Evolutionary conservation across 176 grass and related monocot species (phyloP), one percentile per base, ranked within the genome.

Genomic region (Zoysia pacifica): DNA sequence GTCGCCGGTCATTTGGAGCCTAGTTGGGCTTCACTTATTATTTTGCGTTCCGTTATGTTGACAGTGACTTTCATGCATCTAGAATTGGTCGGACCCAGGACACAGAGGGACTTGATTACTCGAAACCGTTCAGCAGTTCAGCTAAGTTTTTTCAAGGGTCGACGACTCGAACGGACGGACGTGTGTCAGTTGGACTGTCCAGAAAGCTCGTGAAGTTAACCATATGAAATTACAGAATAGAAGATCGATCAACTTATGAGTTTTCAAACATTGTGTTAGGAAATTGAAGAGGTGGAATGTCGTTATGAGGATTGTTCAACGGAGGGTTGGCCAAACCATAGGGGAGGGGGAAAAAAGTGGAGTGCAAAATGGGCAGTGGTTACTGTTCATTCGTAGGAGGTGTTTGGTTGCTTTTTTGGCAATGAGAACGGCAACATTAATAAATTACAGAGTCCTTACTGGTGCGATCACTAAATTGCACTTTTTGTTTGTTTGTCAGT

Each of bases 191-290:
- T 28, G 48, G 62, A 68, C 56, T 14, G 13, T 41, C 52, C 19
- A 4, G 61, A 80, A 86, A 66, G 58, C 55, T 72, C 73, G 67
- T 87, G 67, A 44, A 28, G 72, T 28, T 40, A 60, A 52, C 47
- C 43, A 41, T 74, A 74, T 53, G 18, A 39, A 4, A 52, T 6
- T 67, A 16, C n/a, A 5, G 6, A 53, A 41, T 10, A 37, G 3
- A 5, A 39, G 53, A 71, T 40, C 55, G 53, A 71, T 40, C 55
- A 70, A 62, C 39, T 48, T 73, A 12, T 72, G 51, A 54, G 6
- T 5, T 35, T 46, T 66, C 28, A 68, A 79, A 39, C 44, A 54
- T 14, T 73, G 46, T 10, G 5, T 73, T n/a, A 15, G 68, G 52
- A 44, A 44, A 75, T 48, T 5, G 11, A 6, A 55, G 19, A n/a